phyloP scores from a whole-genome alignment of 2,329 filamentous ascomycete genomes.

The Arthroderma uncinatum region DNA sequence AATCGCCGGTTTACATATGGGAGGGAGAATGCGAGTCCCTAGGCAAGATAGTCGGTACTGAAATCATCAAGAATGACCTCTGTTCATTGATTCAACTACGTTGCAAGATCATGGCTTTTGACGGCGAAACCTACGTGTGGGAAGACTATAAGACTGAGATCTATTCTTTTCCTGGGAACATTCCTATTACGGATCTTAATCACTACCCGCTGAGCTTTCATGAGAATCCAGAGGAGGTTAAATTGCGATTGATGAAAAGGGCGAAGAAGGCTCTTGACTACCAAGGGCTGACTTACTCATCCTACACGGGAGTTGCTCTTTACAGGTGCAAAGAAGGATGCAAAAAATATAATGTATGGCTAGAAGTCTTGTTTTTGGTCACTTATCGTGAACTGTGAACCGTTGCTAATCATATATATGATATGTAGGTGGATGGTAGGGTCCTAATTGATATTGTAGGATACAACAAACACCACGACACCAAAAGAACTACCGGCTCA shows the following conservation, averaged over 20 bases:
- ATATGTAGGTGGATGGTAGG: constrained; percentile 34
- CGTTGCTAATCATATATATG: constrained; percentile 13
- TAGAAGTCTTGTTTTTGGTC: not conserved
- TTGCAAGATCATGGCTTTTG: constrained; percentile 4
- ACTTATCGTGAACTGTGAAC: not conserved
- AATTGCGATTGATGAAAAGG: constrained; percentile 23
- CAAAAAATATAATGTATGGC: constrained; percentile 6
- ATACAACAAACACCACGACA: constrained; percentile 35
- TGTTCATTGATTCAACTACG: not conserved
- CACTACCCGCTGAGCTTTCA: constrained; percentile 32
- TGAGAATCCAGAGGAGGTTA: constrained; percentile 22
- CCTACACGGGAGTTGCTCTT: constrained; percentile 34
- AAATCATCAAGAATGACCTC: not conserved
- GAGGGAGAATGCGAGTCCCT: constrained; percentile 35
- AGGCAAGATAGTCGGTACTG: constrained; percentile 27
- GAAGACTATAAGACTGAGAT: constrained; percentile 23
- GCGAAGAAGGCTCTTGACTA: constrained; percentile 35
- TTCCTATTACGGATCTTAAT: constrained; percentile 31
- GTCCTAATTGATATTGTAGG: constrained; percentile 35
- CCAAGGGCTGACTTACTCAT: constrained; percentile 34
- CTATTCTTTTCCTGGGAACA: constrained; percentile 30
- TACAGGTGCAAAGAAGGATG: constrained; percentile 16
- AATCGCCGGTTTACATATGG: constrained; percentile 31
- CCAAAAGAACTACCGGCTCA: not conserved
- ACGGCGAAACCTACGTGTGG: constrained; percentile 31